Evolutionary conservation across 2,329 filamentous ascomycete genomes (phyloP).

Genomic region (Talaromyces sp.): DNA sequence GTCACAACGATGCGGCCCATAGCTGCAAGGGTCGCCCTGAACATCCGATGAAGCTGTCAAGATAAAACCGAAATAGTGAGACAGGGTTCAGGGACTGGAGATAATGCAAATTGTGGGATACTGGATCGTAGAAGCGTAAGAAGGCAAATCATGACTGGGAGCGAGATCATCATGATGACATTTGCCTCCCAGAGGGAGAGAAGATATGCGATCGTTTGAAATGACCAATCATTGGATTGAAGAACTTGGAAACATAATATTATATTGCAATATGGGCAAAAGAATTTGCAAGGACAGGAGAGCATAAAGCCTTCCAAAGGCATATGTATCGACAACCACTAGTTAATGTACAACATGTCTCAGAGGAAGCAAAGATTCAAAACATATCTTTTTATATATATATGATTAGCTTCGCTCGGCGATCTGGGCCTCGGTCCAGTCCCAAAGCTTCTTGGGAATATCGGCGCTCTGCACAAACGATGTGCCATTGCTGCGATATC

Average conservation of each 20-base stretch:
- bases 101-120: neutral
- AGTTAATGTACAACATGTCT: neutral
- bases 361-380: neutral
- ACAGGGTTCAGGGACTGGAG: neutral
- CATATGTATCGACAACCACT: neutral
- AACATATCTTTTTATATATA: too few species aligned
- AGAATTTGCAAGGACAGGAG: neutral
- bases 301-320: too few species aligned
- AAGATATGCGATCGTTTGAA: neutral
- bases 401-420: conserved; percentile 17
- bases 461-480: conserved; percentile 34
- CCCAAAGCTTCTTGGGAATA: conserved; percentile 43
- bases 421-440: conserved; percentile 47
- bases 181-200: conserved; percentile 4
- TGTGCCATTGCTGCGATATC: conserved; percentile 33
- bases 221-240: neutral
- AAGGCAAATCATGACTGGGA: conserved; percentile 11
- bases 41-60: neutral
- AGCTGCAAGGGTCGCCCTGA: conserved; percentile 42
- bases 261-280: too few species aligned
- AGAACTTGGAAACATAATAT: neutral
- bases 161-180: conserved; percentile 25
- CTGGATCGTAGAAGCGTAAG: neutral
- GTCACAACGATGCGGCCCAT: conserved; percentile 56
- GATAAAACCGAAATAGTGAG: neutral